A percentile compares a stretch with the other conserved stretches of the same genome.
These are phyloP conservation scores for Anisodus acutangulus DNA, from an alignment of 257 asterid species.

Conservation along the genomic window DNA sequence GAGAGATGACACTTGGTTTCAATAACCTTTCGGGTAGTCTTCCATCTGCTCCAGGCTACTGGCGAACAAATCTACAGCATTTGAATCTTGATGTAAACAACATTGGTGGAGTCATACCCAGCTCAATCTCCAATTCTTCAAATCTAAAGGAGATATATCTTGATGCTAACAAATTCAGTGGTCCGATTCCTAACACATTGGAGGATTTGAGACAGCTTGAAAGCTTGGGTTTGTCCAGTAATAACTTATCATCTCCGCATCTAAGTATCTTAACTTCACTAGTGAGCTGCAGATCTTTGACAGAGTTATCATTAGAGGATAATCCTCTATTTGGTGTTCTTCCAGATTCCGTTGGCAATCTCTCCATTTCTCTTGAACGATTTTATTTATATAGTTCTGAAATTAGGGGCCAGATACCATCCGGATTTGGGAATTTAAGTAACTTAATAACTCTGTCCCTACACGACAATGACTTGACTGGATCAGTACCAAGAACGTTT, in stretches of 20 bases:
- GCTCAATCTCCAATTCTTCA: slow-evolving; percentile 41
- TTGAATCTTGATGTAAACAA: slow-evolving; percentile 32
- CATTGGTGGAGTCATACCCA: slow-evolving; percentile 40
- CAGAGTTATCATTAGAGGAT: slow-evolving; percentile 15
- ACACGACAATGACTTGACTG: slow-evolving; percentile 37
- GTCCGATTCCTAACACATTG: slow-evolving; percentile 38
- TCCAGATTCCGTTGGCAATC: slow-evolving; percentile 41
- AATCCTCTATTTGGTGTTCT: slow-evolving; percentile 42
- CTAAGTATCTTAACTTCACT: slow-evolving; percentile 40
- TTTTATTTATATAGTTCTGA: slow-evolving; percentile 29
- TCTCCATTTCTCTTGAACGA: slow-evolving; percentile 35
- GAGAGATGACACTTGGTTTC: slow-evolving; percentile 25
- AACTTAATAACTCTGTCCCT: slow-evolving; percentile 36
- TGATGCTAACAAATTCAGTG: slow-evolving; percentile 35
- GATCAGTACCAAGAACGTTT: slow-evolving; percentile 37
- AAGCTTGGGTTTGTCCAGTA: slow-evolving; percentile 28
- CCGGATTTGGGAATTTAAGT: slow-evolving; percentile 47
- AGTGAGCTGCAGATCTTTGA: slow-evolving; percentile 39
- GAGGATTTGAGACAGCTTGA: slow-evolving; percentile 40
- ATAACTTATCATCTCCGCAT: slow-evolving; percentile 29
- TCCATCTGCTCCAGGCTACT: slow-evolving; percentile 32
- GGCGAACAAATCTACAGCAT: slow-evolving; percentile 37
- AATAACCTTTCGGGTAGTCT: slow-evolving; percentile 40
- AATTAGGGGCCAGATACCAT: slow-evolving; percentile 40
- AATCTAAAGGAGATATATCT: slow-evolving; percentile 33